Base-by-base conservation (phyloP, 2,329 filamentous ascomycete species). In the Gyromitra esculenta region DNA sequence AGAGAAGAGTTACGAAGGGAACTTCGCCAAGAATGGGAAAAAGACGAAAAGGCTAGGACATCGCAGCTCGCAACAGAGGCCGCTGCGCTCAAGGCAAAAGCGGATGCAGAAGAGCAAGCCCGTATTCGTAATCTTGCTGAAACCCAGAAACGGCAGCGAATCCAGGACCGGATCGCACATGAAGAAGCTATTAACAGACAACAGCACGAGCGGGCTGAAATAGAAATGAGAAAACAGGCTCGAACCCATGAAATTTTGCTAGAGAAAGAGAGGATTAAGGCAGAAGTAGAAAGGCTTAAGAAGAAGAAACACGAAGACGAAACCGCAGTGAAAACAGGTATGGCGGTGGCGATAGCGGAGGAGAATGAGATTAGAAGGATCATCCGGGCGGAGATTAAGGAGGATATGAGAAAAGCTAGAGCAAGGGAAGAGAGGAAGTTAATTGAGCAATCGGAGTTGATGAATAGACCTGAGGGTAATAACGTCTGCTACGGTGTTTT, bases 301-400 rank as follows among this genome's bases (percentile, higher is more conserved):
- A 70, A 75, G 37, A 25, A 75, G 37, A 25, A 41, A 21, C 60
- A 35, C 5, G 72, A 75, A 63, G 72, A 41, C 18, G 59, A 75
- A 43, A 59, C 50, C 41, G 31, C 50, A 15, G 60, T 43, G 48
- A 65, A 21, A 7, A 57, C 57, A 39, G 48, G 37, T 5, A 64
- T 69, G 21, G 71, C 65, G 4, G 50, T 50, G 8, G 52, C 60
- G 35, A 52, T 69, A 7, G 72, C 50, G 45, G 75, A 59, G 21
- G 70, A 75, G 39, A 57, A 60, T 59, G 70, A 62, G 54, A 60
- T 75, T 48, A 75, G 75, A n/a, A 69, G 52, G 15, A 56, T 77
- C 13, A 77, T 77, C 15, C 74, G 64, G 39, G 70, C 75, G 8
- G 71, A 75, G 50, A 75, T 75, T 35, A 75, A 71, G 18, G 72